Base-by-base conservation (phyloP, 768 basidiomycete genomes). In the Candolleomyces aberdarensis region DNA sequence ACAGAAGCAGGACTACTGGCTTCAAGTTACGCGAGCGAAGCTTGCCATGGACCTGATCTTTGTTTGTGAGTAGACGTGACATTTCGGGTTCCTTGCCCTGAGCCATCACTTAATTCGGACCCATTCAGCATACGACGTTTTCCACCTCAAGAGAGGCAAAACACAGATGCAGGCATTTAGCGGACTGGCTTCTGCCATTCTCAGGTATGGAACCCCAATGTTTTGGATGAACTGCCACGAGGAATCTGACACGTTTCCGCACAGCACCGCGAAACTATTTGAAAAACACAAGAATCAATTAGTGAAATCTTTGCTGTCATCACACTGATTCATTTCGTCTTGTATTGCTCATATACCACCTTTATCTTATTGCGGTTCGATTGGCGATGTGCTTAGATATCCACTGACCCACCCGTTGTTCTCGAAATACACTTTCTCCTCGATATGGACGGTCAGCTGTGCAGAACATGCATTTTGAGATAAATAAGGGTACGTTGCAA, bases 11-110 rank as follows among this genome's bases (percentile, higher is more conserved):
- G 85, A 84, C 65, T 86, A 88, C 67, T 94, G 92, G 92, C 75
- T 94, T 51, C 84, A 84, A 65, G 72, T 90, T 54, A 81, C 87
- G 26, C 76, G 88, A 60, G 76, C 79, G 58, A 94, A 94, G 76
- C 76, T 94, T 61, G 67, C 82, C 47, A 91, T 93, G 91, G 92
- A 94, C 71, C 75, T 94, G 62, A 84, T 92, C 67, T 94, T 94
- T 74, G 92, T 93, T 69, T 92, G 92, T 94, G 70, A 66, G 77
- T 76, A 32, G 60, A 19, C 41, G 11, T 61, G 43, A 44, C 40
- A 26, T 26, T 26, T 26, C 26, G 26, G 26, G 32, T 31, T 47
- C n/a, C 43, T 36, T 36, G 29, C 47, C n/a, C 41, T 43, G 44
- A 36, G 19, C 57, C 47, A 55, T 47, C 19, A 40, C 63, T 66